These are phyloP conservation scores for Dactylonectria macrodidyma DNA, from an alignment of 2,329 filamentous ascomycete genomes.

Conservation along the genomic window DNA sequence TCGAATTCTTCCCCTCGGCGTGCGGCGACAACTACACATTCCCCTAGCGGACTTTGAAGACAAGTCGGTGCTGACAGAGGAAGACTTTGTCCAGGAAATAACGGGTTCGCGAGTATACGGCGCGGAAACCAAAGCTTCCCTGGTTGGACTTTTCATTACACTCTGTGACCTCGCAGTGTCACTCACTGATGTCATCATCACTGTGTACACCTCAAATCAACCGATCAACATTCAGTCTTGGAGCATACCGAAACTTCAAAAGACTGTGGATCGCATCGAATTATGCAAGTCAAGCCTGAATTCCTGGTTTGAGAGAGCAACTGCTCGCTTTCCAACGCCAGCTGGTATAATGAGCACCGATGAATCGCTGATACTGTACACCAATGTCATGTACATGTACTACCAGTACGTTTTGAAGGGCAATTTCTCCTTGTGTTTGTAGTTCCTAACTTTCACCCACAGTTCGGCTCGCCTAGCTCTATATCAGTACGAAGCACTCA, in stretches of 20 bases:
- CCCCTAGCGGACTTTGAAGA: constrained; percentile 18
- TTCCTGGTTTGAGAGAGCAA: constrained; percentile 25
- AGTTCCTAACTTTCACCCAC: too few relatives aligned
- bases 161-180: constrained; percentile 32
- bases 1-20: constrained; percentile 31
- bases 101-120: constrained; percentile 22
- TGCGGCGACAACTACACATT: constrained; percentile 33
- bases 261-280: neutral
- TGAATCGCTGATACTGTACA: constrained; percentile 27
- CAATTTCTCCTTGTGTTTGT: neutral
- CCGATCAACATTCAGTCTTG: neutral
- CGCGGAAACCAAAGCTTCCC: constrained; percentile 21
- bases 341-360: constrained; percentile 18
- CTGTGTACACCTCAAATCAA: constrained; percentile 24
- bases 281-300: constrained; percentile 22
- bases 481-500: constrained; percentile 30
- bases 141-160: constrained; percentile 30
- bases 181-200: constrained; percentile 34
- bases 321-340: constrained; percentile 20
- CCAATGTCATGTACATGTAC: constrained; percentile 37
- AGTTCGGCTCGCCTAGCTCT: constrained; percentile 34
- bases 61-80: constrained; percentile 9
- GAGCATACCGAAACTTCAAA: constrained; percentile 4
- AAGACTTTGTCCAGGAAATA: constrained; percentile 29
- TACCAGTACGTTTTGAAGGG: constrained; percentile 22